Evolutionary conservation across 139 green algal genomes (phyloP).

Genomic region (Volvox reticuliferus): DNA sequence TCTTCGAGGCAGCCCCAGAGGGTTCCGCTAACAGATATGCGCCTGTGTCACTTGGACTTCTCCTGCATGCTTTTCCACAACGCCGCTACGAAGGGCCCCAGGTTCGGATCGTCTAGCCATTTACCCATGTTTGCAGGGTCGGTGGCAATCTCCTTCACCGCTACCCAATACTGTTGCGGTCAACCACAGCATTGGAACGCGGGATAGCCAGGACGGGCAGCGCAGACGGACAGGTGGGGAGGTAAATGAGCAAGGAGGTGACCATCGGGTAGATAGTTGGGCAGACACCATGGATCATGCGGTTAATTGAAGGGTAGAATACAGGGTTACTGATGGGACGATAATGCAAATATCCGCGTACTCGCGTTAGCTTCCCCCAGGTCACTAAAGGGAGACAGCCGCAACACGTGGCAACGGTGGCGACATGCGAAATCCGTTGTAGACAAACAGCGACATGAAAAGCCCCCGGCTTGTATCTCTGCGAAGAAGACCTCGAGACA

Average conservation of each 20-base stretch:
- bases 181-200: neutral
- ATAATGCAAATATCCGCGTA: neutral
- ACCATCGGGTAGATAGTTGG: neutral
- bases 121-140: constrained; percentile 53
- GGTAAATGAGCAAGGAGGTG: neutral
- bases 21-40: neutral
- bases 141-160: constrained; percentile 63
- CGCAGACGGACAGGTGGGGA: too few species aligned
- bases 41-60: neutral
- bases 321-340: neutral
- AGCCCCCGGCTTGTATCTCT: too few species aligned
- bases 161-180: constrained; percentile 58
- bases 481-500: too few species aligned
- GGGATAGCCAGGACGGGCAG: neutral
- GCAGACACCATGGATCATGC: neutral
- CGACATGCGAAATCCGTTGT: too few species aligned
- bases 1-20: neutral
- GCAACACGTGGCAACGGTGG: too few species aligned
- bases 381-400: too few species aligned
- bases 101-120: constrained; percentile 60
- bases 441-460: too few species aligned
- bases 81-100: constrained; percentile 61
- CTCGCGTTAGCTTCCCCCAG: too few species aligned
- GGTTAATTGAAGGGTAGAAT: neutral
- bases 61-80: constrained; percentile 54